Percentiles rank a stretch among this genome's conserved stretches.
Evolutionary conservation across 2,329 filamentous ascomycete species (phyloP).

Genomic region (Fusarium nygamai): DNA sequence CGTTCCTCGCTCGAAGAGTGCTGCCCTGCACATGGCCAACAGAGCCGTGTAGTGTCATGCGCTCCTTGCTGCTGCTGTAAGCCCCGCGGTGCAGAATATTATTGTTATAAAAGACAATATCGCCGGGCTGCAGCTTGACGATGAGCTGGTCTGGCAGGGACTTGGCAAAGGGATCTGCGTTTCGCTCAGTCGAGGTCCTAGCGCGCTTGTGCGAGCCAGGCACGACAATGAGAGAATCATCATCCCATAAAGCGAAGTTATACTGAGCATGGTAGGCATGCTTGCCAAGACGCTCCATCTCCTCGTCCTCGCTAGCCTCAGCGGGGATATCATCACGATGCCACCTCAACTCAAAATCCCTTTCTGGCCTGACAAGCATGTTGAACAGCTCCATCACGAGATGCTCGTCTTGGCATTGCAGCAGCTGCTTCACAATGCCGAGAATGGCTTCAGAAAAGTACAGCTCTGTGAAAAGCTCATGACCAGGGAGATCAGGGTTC

Average conservation of each 20-base stretch:
- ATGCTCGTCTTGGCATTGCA: conserved; percentile 66
- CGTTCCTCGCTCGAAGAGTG: conserved; percentile 71
- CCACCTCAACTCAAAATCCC: conserved; percentile 81
- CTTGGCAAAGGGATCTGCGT: conserved; percentile 71
- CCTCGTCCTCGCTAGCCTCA: conserved; percentile 72
- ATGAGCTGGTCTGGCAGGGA: conserved; percentile 70
- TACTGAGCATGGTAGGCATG: conserved; percentile 83
- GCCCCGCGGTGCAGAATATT: conserved; percentile 83
- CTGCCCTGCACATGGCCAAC: conserved; percentile 70
- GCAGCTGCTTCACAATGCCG: conserved; percentile 69
- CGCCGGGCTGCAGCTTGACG: conserved; percentile 76
- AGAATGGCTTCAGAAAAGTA: conserved; percentile 79
- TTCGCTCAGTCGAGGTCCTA: conserved; percentile 74
- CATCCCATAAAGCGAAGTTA: conserved; percentile 83
- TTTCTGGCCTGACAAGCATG: conserved; percentile 78
- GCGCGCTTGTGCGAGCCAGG: conserved; percentile 79
- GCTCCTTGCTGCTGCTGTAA: conserved; percentile 67
- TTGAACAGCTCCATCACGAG: conserved; percentile 92
- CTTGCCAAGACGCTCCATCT: conserved; percentile 67
- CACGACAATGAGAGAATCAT: conserved; percentile 78
- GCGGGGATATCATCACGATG: conserved; percentile 84
- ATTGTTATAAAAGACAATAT: conserved; percentile 89
- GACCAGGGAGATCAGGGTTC: conserved; percentile 74
- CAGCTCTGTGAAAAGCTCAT: conserved; percentile 68
- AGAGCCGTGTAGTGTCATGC: conserved; percentile 78